phyloP scores from a whole-genome alignment of 306 rosid species.

The Malus fusca region DNA sequence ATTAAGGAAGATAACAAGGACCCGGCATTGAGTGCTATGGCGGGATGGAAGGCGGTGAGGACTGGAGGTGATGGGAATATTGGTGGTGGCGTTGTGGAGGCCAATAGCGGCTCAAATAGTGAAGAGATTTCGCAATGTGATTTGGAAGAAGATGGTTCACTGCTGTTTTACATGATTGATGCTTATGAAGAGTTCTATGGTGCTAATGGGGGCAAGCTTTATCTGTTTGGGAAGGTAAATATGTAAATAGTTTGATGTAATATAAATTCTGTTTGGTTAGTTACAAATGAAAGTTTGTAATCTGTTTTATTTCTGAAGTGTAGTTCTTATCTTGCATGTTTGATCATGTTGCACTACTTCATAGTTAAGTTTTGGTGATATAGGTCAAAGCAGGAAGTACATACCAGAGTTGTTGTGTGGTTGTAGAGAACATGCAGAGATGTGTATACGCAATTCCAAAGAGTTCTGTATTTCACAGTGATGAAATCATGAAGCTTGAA shows the following conservation, averaged over 20 bases:
- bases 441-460: slow-evolving; percentile 81
- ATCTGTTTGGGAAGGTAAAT: slow-evolving; percentile 90
- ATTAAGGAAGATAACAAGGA: slow-evolving; percentile 41
- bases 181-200: slow-evolving; percentile 85
- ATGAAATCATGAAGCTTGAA: slow-evolving; percentile 58
- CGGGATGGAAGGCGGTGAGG: slow-evolving; percentile 65
- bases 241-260: neutral
- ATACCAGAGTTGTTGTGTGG: slow-evolving; percentile 84
- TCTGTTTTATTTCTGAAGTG: neutral
- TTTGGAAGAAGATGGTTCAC: slow-evolving; percentile 53
- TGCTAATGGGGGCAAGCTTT: slow-evolving; percentile 62
- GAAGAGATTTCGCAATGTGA: slow-evolving; percentile 42
- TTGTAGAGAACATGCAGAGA: slow-evolving; percentile 83
- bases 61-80: slow-evolving; percentile 29
- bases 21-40: slow-evolving; percentile 58
- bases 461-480: slow-evolving; percentile 33
- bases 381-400: slow-evolving; percentile 74
- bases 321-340: neutral
- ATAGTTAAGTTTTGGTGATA: slow-evolving; percentile 19
- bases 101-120: slow-evolving; percentile 11
- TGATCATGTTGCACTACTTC: slow-evolving; percentile 11
- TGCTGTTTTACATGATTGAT: slow-evolving; percentile 74
- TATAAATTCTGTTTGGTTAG: neutral
- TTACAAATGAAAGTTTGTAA: neutral
- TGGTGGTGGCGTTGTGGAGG: slow-evolving; percentile 19